These are phyloP conservation scores for Moesziomyces globuligerus DNA, from an alignment of 1,284 basidiomycete genomes.

Conservation along the genomic window DNA sequence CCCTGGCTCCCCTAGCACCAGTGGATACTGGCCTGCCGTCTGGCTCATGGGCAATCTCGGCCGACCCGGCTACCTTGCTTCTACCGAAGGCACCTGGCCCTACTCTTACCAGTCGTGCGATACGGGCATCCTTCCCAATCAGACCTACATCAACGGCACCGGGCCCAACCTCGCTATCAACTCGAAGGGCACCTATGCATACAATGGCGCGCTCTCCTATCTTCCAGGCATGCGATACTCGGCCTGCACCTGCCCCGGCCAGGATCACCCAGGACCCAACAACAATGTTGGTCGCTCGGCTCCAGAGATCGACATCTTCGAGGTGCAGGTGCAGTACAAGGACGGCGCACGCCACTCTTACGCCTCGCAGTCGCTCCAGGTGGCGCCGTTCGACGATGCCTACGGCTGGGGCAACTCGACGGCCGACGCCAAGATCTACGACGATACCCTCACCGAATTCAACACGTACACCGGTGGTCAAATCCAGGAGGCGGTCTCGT, in stretches of 20 bases:
- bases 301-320: conserved; percentile 67
- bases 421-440: conserved; percentile 52
- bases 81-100: conserved; percentile 67
- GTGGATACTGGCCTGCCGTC: conserved; percentile 71
- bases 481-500: conserved; percentile 66
- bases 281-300: conserved; percentile 60
- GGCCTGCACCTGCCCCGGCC: conserved; percentile 59
- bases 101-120: conserved; percentile 68
- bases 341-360: conserved; percentile 47
- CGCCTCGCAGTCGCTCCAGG: conserved; percentile 65
- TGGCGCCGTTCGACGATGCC: conserved; percentile 64
- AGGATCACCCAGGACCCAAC: conserved; percentile 63
- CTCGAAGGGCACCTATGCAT: conserved; percentile 55
- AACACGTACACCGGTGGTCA: conserved; percentile 63
- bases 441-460: conserved; percentile 43
- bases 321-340: conserved; percentile 71
- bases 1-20: conserved; percentile 56
- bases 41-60: conserved; percentile 66
- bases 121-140: conserved; percentile 61
- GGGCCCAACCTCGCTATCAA: conserved; percentile 50
- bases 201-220: conserved; percentile 42
- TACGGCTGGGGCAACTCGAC: conserved; percentile 56
- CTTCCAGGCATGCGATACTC: conserved; percentile 63
- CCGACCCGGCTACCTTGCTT: conserved; percentile 63
- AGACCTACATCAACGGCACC: conserved; percentile 51